Evolutionary conservation across 345 rosid species (phyloP).

Genomic region (Citrus unshiu): DNA sequence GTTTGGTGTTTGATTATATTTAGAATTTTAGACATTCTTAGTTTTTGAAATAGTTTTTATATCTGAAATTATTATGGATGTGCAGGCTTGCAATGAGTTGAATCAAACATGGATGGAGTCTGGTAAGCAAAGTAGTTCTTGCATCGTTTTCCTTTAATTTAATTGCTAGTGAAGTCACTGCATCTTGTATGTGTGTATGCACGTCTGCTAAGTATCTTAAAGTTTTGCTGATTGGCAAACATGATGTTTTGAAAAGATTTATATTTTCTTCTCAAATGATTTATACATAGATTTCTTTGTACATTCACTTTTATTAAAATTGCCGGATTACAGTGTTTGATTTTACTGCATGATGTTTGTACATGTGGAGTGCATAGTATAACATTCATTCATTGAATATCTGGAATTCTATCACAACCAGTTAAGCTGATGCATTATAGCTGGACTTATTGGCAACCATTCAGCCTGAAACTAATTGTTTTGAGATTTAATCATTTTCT

Average conservation of each 20-base stretch:
- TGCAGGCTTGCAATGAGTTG: conserved; percentile 95
- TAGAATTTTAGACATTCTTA: neutral
- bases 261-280: neutral
- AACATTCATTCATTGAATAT: neutral
- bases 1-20: neutral
- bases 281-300: neutral
- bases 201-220: neutral
- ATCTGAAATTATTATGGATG: conserved; percentile 10
- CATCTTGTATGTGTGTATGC: neutral
- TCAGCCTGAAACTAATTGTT: conserved; percentile 6
- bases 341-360: neutral
- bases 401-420: neutral
- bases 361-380: neutral
- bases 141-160: neutral
- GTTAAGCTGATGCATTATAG: conserved; percentile 2
- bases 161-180: conserved; percentile 1
- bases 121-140: conserved; percentile 40
- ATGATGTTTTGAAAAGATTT: neutral
- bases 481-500: conserved; percentile 2
- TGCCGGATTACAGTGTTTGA: neutral
- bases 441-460: neutral
- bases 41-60: neutral
- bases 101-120: conserved; percentile 97
- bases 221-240: conserved; percentile 5
- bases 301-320: neutral